Evolutionary conservation across 306 rosid species (phyloP).

Genomic region (Notholithocarpus densiflorus): DNA sequence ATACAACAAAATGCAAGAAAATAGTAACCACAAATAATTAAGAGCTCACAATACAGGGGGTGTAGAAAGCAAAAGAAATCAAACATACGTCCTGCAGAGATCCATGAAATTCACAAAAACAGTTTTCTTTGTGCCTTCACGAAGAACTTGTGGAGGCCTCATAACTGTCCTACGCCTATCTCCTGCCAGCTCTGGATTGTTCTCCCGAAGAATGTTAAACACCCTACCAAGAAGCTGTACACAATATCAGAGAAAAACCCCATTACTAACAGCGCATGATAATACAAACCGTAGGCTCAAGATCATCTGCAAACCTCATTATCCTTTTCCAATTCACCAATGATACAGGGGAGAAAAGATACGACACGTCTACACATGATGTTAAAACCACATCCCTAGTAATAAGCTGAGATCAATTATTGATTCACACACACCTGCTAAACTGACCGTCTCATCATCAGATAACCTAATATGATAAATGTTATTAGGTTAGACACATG

Average conservation of each 20-base stretch:
- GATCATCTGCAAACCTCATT: neutral
- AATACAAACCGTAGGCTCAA: neutral
- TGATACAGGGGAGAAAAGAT: neutral
- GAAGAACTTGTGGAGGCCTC: slow-evolving; percentile 69
- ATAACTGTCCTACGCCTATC: slow-evolving; percentile 60
- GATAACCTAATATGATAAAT: neutral
- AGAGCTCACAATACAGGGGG: neutral
- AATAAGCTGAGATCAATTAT: neutral
- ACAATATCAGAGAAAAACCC: neutral
- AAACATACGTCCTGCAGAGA: slow-evolving; percentile 40
- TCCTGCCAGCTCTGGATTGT: slow-evolving; percentile 61
- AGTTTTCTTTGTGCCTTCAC: slow-evolving; percentile 62
- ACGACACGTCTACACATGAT: too few relatives aligned
- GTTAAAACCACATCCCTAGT: neutral
- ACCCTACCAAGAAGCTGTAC: slow-evolving; percentile 61
- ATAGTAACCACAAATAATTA: neutral
- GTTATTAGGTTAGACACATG: neutral
- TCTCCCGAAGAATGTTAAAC: slow-evolving; percentile 50
- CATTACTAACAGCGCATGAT: neutral
- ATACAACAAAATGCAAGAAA: neutral
- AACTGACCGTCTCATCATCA: neutral
- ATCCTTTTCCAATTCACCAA: neutral
- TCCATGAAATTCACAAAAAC: slow-evolving; percentile 63
- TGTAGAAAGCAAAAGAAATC: neutral
- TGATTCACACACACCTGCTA: neutral